Evolutionary conservation across 139 green algal species (phyloP).

Genomic region (Tetradesmus obliquus): DNA sequence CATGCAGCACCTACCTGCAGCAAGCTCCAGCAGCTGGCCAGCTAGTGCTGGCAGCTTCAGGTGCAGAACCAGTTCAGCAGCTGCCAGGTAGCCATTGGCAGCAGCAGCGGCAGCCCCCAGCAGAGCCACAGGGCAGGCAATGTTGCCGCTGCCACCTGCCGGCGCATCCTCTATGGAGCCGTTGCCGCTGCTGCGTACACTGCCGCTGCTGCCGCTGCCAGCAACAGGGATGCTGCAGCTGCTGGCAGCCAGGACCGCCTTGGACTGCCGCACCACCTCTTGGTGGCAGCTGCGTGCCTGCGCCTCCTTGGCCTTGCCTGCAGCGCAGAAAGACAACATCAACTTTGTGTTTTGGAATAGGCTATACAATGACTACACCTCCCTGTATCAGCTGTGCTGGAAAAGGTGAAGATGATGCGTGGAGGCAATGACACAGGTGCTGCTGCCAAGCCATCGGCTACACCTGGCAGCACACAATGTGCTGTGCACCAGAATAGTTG

Average conservation of each 20-base stretch:
- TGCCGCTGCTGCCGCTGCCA: background rate
- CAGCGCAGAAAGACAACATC: background rate
- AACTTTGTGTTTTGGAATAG: background rate
- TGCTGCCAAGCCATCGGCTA: too few species aligned
- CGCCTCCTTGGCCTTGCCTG: conserved; percentile 40
- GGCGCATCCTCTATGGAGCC: background rate
- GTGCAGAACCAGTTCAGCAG: conserved; percentile 7
- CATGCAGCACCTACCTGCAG: background rate
- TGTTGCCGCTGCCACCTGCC: background rate
- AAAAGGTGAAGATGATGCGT: background rate
- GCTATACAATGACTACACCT: background rate
- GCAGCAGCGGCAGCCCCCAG: background rate
- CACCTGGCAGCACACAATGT: background rate
- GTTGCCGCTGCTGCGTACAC: background rate
- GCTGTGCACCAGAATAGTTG: background rate
- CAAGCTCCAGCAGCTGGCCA: conserved; percentile 19
- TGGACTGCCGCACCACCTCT: conserved; percentile 38
- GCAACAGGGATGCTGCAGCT: background rate
- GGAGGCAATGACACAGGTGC: background rate
- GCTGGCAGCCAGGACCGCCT: background rate
- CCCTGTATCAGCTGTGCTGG: background rate
- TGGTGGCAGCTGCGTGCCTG: conserved; percentile 44
- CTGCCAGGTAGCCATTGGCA: conserved; percentile 42
- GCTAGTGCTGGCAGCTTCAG: conserved; percentile 25
- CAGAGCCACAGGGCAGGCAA: background rate